A percentile compares a stretch with the other conserved stretches of the same genome.
Conservation (phyloP, 495 filamentous ascomycete species). For the Xylaria grammica region DNA sequence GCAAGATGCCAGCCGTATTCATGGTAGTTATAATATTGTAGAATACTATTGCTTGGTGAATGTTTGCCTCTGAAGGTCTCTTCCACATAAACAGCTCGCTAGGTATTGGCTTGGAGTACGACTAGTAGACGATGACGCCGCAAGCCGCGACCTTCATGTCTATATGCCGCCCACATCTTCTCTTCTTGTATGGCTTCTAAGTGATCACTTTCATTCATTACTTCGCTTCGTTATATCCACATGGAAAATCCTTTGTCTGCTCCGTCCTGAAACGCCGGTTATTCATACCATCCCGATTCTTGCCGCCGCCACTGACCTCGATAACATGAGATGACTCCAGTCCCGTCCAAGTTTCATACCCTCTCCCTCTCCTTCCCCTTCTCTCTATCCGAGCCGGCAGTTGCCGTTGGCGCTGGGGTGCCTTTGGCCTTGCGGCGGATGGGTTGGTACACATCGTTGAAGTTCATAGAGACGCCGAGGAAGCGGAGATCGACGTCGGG, state of each 20-base stretch:
- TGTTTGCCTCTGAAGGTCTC: too few relatives aligned
- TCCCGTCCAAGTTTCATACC: not conserved
- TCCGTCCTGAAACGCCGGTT: not conserved
- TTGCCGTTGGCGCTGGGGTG: constrained; percentile 25
- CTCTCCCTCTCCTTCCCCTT: constrained; percentile 22
- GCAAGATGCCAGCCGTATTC: too few relatives aligned
- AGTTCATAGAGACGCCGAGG: constrained; percentile 96
- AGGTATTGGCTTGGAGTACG: too few relatives aligned
- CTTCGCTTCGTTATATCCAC: constrained; percentile 2
- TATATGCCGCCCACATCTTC: not conserved
- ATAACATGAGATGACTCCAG: not conserved
- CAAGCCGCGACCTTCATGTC: too few relatives aligned
- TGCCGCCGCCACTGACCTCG: not conserved
- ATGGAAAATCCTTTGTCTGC: not conserved
- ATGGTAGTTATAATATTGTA: too few relatives aligned
- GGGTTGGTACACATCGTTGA: constrained; percentile 93
- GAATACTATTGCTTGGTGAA: too few relatives aligned
- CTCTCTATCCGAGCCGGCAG: constrained; percentile 14
- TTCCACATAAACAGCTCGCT: too few relatives aligned
- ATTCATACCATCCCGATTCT: not conserved
- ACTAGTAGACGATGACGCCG: too few relatives aligned
- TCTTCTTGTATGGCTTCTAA: not conserved
- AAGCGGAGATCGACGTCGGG: constrained; percentile 96
- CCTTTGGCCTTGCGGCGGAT: constrained; percentile 61
- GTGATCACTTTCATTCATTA: constrained; percentile 4